Evolutionary conservation across 2,329 filamentous ascomycete species (phyloP), one percentile per base, ranked within the genome.

Genomic region (Boeremia lycopersici): DNA sequence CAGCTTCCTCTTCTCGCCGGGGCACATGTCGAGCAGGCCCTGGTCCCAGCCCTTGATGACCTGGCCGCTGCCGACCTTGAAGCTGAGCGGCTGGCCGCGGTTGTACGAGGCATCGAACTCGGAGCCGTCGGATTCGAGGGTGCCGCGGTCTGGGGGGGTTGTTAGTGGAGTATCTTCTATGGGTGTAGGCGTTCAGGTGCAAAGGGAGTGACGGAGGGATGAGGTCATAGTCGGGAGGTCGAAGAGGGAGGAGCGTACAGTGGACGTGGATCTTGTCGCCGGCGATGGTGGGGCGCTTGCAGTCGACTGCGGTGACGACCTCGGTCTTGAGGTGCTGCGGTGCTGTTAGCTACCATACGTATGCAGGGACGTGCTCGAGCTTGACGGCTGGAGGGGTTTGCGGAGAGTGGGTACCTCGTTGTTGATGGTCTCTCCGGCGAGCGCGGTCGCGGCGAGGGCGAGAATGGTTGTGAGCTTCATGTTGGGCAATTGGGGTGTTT

Each of bases 21-120:
- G 89, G 78, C 93, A 98, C 93, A 98, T 98, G 72, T 93, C 91
- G 40, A 96, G 73, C 23, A 98, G 84, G 47, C 93, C 93, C 72
- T 96, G 81, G 69, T 98, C 93, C 93, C 93, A 97, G 70, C 93
- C 93, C 81, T 95, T 92, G 78, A 99, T 99, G 56, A 98, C 95
- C 75, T 90, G 86, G 40, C 93, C 93, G 49, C 82, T 80, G 53
- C 93, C 95, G 39, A 99, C 81, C 61, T 82, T 85, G 79, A 99
- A 98, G 65, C 75, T 80, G 69, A 99, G 84, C 4, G 95, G 95
- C 57, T 80, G 76, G 50, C 87, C 86, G 53, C 93, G 87, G 71
- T 96, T 88, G 79, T 96, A 96, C 74, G 73, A 77, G 52, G 77
- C 74, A 63, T 79, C 76, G 66, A 78, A 78, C 53, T 79, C 77